Percentiles rank a stretch among this genome's conserved stretches.
These are phyloP conservation scores for Neurospora pannonica DNA, from an alignment of 495 filamentous ascomycete species.

Conservation along the genomic window DNA sequence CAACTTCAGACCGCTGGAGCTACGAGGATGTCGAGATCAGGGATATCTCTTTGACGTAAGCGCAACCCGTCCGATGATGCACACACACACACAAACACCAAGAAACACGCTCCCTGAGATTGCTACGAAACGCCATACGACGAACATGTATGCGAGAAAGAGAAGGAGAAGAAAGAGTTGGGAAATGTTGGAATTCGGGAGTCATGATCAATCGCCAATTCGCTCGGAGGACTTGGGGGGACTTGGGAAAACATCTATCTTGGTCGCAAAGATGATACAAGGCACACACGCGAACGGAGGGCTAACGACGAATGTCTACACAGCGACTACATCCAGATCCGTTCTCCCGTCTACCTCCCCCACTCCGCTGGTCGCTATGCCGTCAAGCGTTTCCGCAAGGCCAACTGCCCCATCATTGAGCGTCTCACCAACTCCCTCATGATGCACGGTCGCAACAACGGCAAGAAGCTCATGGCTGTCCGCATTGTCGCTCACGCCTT, in stretches of 20 bases:
- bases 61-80: conserved; percentile 7
- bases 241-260: neutral
- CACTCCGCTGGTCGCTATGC: conserved; percentile 98
- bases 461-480: conserved; percentile 99
- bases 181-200: neutral
- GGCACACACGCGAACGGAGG: conserved; percentile 1
- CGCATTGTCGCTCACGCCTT: conserved; percentile 98
- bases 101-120: neutral
- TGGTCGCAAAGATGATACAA: neutral
- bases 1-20: conserved; percentile 43
- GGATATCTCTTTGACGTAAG: conserved; percentile 99
- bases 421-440: conserved; percentile 99
- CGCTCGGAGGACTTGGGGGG: neutral
- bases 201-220: neutral
- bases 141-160: neutral
- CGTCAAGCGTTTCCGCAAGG: conserved; percentile 99
- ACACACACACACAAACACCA: neutral
- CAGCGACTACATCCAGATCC: conserved; percentile 99
- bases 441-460: conserved; percentile 99
- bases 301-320: conserved; percentile 38
- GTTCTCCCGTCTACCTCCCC: conserved; percentile 92
- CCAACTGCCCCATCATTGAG: conserved; percentile 99
- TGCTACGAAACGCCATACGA: neutral
- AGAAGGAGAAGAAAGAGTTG: neutral
- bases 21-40: conserved; percentile 99